A percentile compares a stretch with the other conserved stretches of the same genome.
These are phyloP conservation scores for Peniophora sp. DNA, from an alignment of 1,284 basidiomycete species.

Conservation along the genomic window DNA sequence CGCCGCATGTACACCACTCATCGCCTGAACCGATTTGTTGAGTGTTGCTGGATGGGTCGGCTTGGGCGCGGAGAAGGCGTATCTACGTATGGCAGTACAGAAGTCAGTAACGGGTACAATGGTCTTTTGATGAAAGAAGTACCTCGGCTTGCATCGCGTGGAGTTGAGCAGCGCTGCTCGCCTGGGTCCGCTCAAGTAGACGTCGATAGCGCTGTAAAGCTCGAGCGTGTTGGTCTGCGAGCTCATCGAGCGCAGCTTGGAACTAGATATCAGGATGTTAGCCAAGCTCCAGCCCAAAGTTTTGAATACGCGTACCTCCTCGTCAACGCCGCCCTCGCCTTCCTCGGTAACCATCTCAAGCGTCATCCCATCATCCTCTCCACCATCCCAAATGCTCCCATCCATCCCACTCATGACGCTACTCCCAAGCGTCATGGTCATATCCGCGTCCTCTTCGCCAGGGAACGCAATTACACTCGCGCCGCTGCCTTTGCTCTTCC, in stretches of 20 bases:
- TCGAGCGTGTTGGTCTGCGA: constrained; percentile 52
- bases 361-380: constrained; percentile 27
- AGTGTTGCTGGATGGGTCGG: constrained; percentile 4
- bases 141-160: constrained; percentile 75
- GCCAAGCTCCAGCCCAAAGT: no score
- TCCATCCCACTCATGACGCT: no score
- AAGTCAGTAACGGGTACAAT: no score
- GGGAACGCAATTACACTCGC: constrained; percentile 6
- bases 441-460: constrained; percentile 11
- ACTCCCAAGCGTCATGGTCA: constrained; percentile 13
- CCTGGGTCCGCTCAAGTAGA: constrained; percentile 68
- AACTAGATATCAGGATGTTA: constrained; percentile 42
- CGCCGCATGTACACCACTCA: constrained; percentile 52
- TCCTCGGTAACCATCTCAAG: constrained; percentile 66
- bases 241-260: constrained; percentile 41
- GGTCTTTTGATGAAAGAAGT: constrained; percentile 19
- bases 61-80: constrained; percentile 10
- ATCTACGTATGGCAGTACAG: no score
- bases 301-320: constrained; percentile 47
- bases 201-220: constrained; percentile 69
- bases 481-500: constrained; percentile 4
- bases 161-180: constrained; percentile 65
- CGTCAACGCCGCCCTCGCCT: constrained; percentile 58
- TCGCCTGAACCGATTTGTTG: constrained; percentile 14
- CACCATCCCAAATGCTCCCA: constrained; percentile 22